Evolutionary conservation across 495 filamentous ascomycete species (phyloP).

Genomic region (Beverwykella pulmonaria): DNA sequence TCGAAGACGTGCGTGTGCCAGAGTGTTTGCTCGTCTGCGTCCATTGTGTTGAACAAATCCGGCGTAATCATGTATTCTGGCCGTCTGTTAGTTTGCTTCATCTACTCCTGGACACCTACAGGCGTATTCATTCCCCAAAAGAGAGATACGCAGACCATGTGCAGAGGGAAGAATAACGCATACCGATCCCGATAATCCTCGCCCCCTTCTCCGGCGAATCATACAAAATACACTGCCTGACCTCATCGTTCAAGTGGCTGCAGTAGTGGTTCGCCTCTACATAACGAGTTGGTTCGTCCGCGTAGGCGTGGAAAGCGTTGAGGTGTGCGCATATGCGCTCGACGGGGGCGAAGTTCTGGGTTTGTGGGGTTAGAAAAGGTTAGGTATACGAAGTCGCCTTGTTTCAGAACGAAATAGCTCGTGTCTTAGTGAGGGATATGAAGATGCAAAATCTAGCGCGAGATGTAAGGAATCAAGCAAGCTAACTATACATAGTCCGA

Average conservation of each 20-base stretch:
- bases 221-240: slow-evolving; percentile 84
- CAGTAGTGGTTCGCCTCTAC: slow-evolving; percentile 90
- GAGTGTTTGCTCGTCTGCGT: slow-evolving; percentile 65
- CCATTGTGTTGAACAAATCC: slow-evolving; percentile 68
- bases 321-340: slow-evolving; percentile 81
- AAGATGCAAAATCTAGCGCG: too few species aligned
- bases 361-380: too few species aligned
- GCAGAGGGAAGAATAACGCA: too few species aligned
- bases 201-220: slow-evolving; percentile 67
- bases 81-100: neutral
- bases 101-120: too few species aligned
- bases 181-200: slow-evolving; percentile 69
- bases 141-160: too few species aligned
- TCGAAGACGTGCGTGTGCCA: slow-evolving; percentile 88
- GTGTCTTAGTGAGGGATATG: too few species aligned
- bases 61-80: slow-evolving; percentile 88
- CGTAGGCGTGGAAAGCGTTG: slow-evolving; percentile 84
- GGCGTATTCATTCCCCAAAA: too few species aligned
- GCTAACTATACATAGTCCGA: too few species aligned
- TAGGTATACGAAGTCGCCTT: too few species aligned
- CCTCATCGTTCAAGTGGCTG: slow-evolving; percentile 67
- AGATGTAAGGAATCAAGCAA: too few species aligned
- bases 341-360: slow-evolving; percentile 65
- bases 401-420: too few species aligned
- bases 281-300: slow-evolving; percentile 63